phyloP scores from a whole-genome alignment of 345 rosid species.

The Moringa oleifera region DNA sequence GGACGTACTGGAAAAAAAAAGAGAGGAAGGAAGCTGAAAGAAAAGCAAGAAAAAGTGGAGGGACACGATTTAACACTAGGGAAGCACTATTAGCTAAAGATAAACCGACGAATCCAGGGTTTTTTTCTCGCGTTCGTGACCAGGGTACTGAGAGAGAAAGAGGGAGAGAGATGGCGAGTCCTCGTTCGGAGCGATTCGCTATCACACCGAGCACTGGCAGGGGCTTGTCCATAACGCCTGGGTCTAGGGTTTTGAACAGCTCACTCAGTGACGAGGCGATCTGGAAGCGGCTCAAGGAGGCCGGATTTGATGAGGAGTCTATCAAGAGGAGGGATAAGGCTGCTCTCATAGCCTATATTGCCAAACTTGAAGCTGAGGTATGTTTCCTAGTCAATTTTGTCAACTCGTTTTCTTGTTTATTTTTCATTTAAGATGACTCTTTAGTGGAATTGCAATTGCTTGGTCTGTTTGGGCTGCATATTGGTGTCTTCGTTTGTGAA shows the following conservation, averaged over 20 bases:
- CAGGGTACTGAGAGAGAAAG: not conserved
- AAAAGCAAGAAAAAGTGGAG: slow-evolving; percentile 1
- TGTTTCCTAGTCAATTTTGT: slow-evolving; percentile 8
- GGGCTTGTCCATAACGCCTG: slow-evolving; percentile 39
- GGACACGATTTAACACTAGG: not conserved
- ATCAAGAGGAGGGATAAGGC: slow-evolving; percentile 83
- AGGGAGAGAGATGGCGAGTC: slow-evolving; percentile 55
- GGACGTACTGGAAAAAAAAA: too few relatives aligned
- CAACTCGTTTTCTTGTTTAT: not conserved
- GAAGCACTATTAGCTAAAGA: not conserved
- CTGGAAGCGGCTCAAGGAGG: slow-evolving; percentile 82
- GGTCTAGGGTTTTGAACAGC: slow-evolving; percentile 63
- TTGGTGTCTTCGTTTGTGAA: too few relatives aligned
- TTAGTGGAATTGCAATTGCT: not conserved
- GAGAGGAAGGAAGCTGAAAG: slow-evolving; percentile 10
- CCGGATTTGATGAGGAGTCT: slow-evolving; percentile 85
- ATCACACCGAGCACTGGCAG: slow-evolving; percentile 33
- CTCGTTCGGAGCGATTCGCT: slow-evolving; percentile 35
- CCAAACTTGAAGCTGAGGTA: slow-evolving; percentile 91
- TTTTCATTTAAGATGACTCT: too few relatives aligned
- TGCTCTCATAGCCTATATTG: slow-evolving; percentile 78
- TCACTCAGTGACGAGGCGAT: slow-evolving; percentile 51
- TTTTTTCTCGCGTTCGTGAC: not conserved
- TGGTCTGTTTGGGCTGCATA: not conserved
- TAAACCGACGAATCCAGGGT: slow-evolving; percentile 9